Conservation (phyloP, 2,329 filamentous ascomycete genomes). For the Parascedosporium putredinis region DNA sequence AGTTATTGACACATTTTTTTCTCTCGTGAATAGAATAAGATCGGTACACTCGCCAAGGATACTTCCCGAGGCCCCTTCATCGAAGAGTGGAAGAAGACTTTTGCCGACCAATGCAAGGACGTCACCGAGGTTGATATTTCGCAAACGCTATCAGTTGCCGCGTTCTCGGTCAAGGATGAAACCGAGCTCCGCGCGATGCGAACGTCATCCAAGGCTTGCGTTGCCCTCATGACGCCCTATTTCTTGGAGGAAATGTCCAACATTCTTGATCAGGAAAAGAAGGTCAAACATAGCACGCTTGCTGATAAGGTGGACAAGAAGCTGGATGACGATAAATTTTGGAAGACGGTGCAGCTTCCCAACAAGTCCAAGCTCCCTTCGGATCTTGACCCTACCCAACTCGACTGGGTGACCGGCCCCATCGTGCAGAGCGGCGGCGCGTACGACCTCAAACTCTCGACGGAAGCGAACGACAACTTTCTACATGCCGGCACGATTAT, state of each 20-base stretch:
- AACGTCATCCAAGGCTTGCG: slow-evolving; percentile 86
- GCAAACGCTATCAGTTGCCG: slow-evolving; percentile 67
- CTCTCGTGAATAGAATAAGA: slow-evolving; percentile 57
- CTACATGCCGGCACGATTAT: slow-evolving; percentile 91
- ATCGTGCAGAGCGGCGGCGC: slow-evolving; percentile 91
- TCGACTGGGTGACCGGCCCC: slow-evolving; percentile 90
- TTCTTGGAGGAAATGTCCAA: slow-evolving; percentile 98
- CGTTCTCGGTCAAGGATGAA: slow-evolving; percentile 90
- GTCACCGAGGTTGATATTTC: slow-evolving; percentile 82
- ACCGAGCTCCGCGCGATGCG: slow-evolving; percentile 88
- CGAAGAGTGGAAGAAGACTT: slow-evolving; percentile 89
- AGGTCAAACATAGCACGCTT: slow-evolving; percentile 80
- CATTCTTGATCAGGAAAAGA: slow-evolving; percentile 92
- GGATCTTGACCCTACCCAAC: slow-evolving; percentile 77
- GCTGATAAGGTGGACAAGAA: slow-evolving; percentile 84
- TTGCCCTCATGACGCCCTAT: slow-evolving; percentile 88
- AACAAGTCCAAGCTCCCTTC: slow-evolving; percentile 66
- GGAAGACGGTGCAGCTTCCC: slow-evolving; percentile 65
- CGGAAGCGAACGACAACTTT: slow-evolving; percentile 68
- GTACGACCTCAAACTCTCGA: slow-evolving; percentile 77
- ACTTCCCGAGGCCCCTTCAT: slow-evolving; percentile 78
- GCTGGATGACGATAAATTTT: slow-evolving; percentile 89
- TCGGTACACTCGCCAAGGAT: slow-evolving; percentile 80
- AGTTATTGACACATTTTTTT: neutral
- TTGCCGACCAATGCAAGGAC: slow-evolving; percentile 69